Conservation (phyloP, 2,329 filamentous ascomycete genomes). For the Aspergillus niger region DNA sequence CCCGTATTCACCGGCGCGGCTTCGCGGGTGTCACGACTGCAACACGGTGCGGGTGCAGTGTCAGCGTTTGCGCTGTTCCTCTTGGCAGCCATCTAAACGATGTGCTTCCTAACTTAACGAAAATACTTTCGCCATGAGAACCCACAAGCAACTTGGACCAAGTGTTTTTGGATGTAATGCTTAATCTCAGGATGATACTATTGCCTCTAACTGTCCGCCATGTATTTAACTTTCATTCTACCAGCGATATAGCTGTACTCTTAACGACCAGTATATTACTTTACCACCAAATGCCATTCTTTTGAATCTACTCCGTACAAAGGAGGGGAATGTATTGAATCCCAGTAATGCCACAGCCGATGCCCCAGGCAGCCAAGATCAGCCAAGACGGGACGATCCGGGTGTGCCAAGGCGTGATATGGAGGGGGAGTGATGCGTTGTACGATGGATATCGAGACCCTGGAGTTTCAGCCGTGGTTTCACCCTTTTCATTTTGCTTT, state of each 20-base stretch:
- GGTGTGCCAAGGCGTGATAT: not conserved
- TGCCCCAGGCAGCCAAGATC: slow-evolving; percentile 15
- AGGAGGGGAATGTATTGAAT: too few relatives aligned
- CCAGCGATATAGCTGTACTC: not conserved
- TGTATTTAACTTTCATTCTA: not conserved
- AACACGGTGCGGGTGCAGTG: slow-evolving; percentile 13
- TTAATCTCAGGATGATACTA: not conserved
- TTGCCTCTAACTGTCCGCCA: not conserved
- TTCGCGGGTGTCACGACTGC: slow-evolving; percentile 12
- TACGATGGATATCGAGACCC: not conserved
- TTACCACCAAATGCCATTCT: not conserved
- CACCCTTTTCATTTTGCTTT: not conserved
- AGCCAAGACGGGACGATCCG: slow-evolving; percentile 28
- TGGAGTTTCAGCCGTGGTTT: not conserved
- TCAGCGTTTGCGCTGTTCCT: slow-evolving; percentile 15
- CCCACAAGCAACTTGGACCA: not conserved
- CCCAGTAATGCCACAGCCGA: not conserved
- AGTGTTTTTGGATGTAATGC: not conserved
- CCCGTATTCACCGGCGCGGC: slow-evolving; percentile 27
- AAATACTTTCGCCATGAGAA: not conserved
- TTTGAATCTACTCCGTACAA: too few relatives aligned
- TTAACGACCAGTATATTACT: not conserved
- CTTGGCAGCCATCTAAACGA: slow-evolving; percentile 18
- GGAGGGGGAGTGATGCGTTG: not conserved
- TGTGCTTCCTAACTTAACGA: not conserved